These are phyloP conservation scores for Acrodontium crateriforme DNA, from an alignment of 2,329 filamentous ascomycete species.

Conservation along the genomic window DNA sequence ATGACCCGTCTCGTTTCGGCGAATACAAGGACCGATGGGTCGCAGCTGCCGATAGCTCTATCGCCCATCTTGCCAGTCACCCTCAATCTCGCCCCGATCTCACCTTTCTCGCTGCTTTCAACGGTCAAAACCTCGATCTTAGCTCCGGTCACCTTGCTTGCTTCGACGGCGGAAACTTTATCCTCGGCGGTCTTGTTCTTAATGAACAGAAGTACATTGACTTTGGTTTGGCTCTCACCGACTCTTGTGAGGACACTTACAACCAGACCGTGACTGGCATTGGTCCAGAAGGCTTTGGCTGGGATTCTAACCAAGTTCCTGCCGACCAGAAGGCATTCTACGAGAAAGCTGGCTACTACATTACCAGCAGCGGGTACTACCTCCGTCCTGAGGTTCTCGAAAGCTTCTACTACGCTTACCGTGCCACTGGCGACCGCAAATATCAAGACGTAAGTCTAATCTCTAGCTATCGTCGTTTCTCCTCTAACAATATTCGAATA, in stretches of 20 bases:
- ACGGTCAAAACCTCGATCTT: slow-evolving; percentile 28
- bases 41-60: slow-evolving; percentile 59
- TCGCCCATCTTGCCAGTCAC: slow-evolving; percentile 55
- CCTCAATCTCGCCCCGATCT: slow-evolving; percentile 53
- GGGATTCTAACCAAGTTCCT: slow-evolving; percentile 24
- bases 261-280: slow-evolving; percentile 53
- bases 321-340: slow-evolving; percentile 43
- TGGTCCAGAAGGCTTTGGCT: slow-evolving; percentile 51
- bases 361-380: slow-evolving; percentile 45
- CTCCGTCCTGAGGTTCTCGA: slow-evolving; percentile 73
- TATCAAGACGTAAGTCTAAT: slow-evolving; percentile 55
- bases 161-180: slow-evolving; percentile 75
- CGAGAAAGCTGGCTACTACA: slow-evolving; percentile 54
- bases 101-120: slow-evolving; percentile 53
- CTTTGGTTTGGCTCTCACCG: slow-evolving; percentile 59
- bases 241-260: slow-evolving; percentile 65
- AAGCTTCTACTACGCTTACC: slow-evolving; percentile 75
- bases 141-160: slow-evolving; percentile 48
- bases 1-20: slow-evolving; percentile 51
- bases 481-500: slow-evolving; percentile 1
- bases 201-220: slow-evolving; percentile 51
- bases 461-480: too few relatives aligned
- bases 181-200: slow-evolving; percentile 64
- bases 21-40: slow-evolving; percentile 50
- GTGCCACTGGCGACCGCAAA: slow-evolving; percentile 57